A percentile compares a stretch with the other conserved stretches of the same genome.
Evolutionary conservation across 805 yeast genomes (phyloP).

Genomic region (Komagataella kurtzmanii): DNA sequence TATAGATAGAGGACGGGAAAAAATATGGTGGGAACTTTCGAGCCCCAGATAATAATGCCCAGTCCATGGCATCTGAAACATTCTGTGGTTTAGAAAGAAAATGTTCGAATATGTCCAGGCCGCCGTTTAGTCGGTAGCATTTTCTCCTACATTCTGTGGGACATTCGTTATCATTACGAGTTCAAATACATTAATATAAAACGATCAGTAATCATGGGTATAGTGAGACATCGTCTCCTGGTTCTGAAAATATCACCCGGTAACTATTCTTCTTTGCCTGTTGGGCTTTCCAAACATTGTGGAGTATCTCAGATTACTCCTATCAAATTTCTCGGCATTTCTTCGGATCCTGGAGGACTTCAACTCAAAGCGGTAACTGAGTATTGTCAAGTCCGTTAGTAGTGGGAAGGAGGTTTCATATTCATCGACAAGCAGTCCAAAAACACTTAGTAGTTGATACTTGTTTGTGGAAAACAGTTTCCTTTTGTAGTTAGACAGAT

Average conservation of each 20-base stretch:
- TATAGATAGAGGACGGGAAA: neutral
- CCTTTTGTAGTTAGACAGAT: neutral
- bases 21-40: neutral
- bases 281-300: neutral
- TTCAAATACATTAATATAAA: neutral
- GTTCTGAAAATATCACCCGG: neutral
- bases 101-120: neutral
- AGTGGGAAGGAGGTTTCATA: neutral
- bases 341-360: neutral
- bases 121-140: no score
- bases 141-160: neutral
- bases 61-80: neutral
- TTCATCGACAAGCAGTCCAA: slow-evolving; percentile 2
- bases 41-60: neutral
- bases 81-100: neutral
- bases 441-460: slow-evolving; percentile 3
- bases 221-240: neutral
- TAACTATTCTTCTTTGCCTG: neutral
- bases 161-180: neutral
- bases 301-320: neutral
- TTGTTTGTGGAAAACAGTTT: neutral
- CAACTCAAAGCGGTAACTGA: neutral
- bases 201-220: neutral
- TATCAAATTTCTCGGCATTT: neutral
- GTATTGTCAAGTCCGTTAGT: neutral